Percentiles rank a stretch among this genome's conserved stretches.
Conservation (phyloP, 192 early-diverging fungal species). For the Phlyctochytrium bullatum region DNA sequence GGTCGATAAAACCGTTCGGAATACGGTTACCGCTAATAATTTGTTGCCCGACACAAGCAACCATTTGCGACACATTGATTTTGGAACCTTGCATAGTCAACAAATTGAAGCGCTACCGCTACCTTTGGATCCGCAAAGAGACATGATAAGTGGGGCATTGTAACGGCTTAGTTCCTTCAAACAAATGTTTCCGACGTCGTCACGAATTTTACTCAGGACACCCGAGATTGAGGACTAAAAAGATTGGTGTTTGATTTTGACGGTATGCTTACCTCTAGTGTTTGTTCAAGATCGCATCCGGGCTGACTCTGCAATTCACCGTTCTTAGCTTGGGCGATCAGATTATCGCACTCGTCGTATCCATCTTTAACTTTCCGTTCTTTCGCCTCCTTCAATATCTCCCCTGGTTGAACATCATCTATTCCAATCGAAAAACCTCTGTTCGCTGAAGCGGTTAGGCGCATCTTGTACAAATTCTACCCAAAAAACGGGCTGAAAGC, state of each 20-base stretch:
- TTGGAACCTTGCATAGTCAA: slow-evolving; percentile 68
- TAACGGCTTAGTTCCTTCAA: slow-evolving; percentile 89
- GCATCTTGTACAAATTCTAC: slow-evolving; percentile 31
- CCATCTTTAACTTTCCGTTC: slow-evolving; percentile 74
- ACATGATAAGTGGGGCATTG: slow-evolving; percentile 98
- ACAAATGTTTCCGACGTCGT: slow-evolving; percentile 86
- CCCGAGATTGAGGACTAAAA: slow-evolving; percentile 70
- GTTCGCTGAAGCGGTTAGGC: slow-evolving; percentile 52
- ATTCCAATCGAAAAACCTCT: slow-evolving; percentile 98
- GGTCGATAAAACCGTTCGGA: slow-evolving; percentile 94
- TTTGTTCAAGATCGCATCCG: slow-evolving; percentile 83
- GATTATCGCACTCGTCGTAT: slow-evolving; percentile 80
- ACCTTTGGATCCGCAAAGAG: slow-evolving; percentile 97
- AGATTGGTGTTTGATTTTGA: slow-evolving; percentile 6
- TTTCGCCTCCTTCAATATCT: slow-evolving; percentile 73
- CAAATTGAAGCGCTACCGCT: not conserved
- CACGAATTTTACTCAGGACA: slow-evolving; percentile 86
- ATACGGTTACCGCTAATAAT: slow-evolving; percentile 97
- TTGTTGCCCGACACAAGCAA: slow-evolving; percentile 99
- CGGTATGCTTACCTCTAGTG: slow-evolving; percentile 64
- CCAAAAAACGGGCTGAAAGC: slow-evolving; percentile 87
- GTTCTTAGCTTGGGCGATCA: slow-evolving; percentile 64
- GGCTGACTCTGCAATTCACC: slow-evolving; percentile 81
- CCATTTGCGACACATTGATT: slow-evolving; percentile 99
- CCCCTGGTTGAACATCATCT: slow-evolving; percentile 91